A percentile compares a stretch with the other conserved stretches of the same genome.
These are phyloP conservation scores for Taphrina wiesneri DNA, from an alignment of 1,139 yeast genomes.

Conservation along the genomic window DNA sequence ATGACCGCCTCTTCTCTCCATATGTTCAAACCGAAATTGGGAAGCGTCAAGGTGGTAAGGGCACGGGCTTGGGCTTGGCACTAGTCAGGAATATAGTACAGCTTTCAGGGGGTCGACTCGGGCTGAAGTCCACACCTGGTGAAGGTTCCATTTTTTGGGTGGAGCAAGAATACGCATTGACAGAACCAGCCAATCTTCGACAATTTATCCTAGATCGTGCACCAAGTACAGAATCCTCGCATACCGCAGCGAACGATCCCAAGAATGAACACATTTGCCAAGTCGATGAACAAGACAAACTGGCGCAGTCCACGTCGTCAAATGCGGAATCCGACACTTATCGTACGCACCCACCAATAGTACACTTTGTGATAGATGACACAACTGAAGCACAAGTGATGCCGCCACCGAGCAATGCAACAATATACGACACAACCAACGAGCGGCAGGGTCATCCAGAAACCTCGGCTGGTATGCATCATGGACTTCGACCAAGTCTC, in stretches of 20 bases:
- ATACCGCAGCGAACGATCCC: not conserved
- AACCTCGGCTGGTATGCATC: not conserved
- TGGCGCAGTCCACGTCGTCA: not conserved
- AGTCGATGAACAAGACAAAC: not conserved
- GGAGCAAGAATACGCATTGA: constrained; percentile 25
- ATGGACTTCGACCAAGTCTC: not conserved
- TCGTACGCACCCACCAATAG: not conserved
- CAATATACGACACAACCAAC: not conserved
- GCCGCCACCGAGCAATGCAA: not conserved
- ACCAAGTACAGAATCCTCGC: not conserved
- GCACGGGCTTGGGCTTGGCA: constrained; percentile 33
- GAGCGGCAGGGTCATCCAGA: not conserved
- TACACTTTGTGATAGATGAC: not conserved
- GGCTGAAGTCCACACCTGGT: constrained; percentile 18
- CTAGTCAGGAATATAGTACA: constrained; percentile 32
- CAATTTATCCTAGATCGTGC: not conserved
- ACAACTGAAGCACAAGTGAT: not conserved
- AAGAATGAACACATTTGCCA: not conserved
- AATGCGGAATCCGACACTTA: not conserved
- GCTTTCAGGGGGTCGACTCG: constrained; percentile 30
- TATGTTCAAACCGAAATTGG: constrained; percentile 34
- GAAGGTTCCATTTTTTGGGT: constrained; percentile 30
- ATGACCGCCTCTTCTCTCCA: constrained; percentile 28
- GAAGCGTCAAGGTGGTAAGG: constrained; percentile 32
- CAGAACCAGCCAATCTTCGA: constrained; percentile 3